Evolutionary conservation across 106 monocot species (phyloP).

Genomic region (Agapanthus africanus): DNA sequence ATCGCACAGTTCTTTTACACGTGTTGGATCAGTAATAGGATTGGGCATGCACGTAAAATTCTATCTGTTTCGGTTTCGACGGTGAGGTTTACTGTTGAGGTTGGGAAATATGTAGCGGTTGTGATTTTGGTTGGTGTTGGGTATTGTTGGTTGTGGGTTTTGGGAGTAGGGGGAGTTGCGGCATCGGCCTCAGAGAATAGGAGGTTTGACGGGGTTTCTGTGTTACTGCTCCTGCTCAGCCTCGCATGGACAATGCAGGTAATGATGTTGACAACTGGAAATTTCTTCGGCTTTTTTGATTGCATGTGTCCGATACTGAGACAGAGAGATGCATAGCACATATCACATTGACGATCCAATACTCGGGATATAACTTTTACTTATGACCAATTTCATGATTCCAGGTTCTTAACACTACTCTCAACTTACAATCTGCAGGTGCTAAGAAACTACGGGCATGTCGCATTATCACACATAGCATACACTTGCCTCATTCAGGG

Average conservation of each 20-base stretch:
- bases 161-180: conserved; percentile 35
- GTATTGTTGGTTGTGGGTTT: conserved; percentile 41
- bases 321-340: no score
- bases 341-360: no score
- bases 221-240: conserved; percentile 45
- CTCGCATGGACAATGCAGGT: conserved; percentile 80
- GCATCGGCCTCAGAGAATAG: conserved; percentile 15
- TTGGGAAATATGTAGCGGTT: conserved; percentile 10
- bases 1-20: conserved; percentile 37
- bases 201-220: conserved; percentile 24
- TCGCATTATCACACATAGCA: conserved; percentile 33
- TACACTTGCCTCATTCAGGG: conserved; percentile 29
- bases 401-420: no score
- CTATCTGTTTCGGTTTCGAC: conserved; percentile 22
- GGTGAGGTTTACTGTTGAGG: neutral
- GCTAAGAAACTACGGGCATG: conserved; percentile 33
- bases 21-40: conserved; percentile 47
- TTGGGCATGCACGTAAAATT: conserved; percentile 25
- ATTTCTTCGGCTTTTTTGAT: neutral
- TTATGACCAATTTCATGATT: neutral
- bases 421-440: conserved; percentile 5
- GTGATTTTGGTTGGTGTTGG: conserved; percentile 15
- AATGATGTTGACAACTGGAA: neutral
- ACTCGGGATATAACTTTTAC: no score
- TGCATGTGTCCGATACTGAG: no score